These are phyloP conservation scores for Fusarium longipes DNA, from an alignment of 2,329 filamentous ascomycete genomes.

Conservation along the genomic window DNA sequence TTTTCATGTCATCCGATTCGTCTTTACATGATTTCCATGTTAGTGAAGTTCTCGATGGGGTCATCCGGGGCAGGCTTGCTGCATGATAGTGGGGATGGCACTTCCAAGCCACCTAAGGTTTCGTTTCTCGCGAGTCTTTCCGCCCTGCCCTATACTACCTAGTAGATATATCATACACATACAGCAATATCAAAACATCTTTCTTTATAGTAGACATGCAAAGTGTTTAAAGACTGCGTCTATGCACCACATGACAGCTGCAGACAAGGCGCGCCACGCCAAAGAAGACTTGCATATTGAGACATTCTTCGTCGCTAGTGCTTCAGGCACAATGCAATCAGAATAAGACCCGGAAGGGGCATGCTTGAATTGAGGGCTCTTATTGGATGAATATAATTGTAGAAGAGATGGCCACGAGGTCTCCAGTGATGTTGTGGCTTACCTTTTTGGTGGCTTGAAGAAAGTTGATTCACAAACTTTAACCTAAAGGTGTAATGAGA, in stretches of 20 bases:
- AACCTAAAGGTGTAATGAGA: background rate
- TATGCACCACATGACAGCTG: slow-evolving; percentile 27
- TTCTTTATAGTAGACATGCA: background rate
- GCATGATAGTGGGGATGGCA: slow-evolving; percentile 15
- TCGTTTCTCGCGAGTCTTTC: background rate
- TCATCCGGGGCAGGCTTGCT: slow-evolving; percentile 15
- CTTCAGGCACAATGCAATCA: slow-evolving; percentile 30
- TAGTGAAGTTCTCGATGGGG: slow-evolving; percentile 28
- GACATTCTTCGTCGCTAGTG: slow-evolving; percentile 16
- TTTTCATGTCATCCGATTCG: slow-evolving; percentile 13
- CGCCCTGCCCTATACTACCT: too few relatives aligned
- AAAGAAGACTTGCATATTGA: background rate
- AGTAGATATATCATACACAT: background rate
- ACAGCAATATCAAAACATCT: background rate
- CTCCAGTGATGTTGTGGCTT: background rate
- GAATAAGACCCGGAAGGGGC: slow-evolving; percentile 24
- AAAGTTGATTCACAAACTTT: background rate
- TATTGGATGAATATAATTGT: slow-evolving; percentile 21
- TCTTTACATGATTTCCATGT: background rate
- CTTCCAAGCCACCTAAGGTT: slow-evolving; percentile 1
- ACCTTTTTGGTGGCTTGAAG: slow-evolving; percentile 12
- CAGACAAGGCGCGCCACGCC: slow-evolving; percentile 9
- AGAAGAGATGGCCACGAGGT: slow-evolving; percentile 28
- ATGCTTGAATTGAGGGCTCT: slow-evolving; percentile 27
- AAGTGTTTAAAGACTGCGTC: slow-evolving; percentile 5